These are phyloP conservation scores for Acephala macrosclerotiorum DNA, from an alignment of 2,329 filamentous ascomycete species.

Conservation along the genomic window DNA sequence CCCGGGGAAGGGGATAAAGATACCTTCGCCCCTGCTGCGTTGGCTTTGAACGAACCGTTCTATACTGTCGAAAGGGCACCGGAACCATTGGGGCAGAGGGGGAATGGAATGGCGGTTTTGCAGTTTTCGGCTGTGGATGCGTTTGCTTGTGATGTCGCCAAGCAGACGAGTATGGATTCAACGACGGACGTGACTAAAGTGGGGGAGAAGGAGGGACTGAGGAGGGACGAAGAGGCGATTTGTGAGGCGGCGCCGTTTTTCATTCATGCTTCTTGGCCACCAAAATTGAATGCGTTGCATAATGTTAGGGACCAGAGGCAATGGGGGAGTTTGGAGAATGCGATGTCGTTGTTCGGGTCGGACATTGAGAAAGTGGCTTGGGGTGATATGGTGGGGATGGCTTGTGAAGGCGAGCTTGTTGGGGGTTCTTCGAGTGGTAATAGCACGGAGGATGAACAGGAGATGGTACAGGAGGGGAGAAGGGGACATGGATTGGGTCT, in stretches of 20 bases:
- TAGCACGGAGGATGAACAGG: neutral
- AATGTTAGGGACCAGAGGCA: constrained; percentile 23
- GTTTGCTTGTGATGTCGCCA: constrained; percentile 1
- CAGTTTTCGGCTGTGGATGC: constrained; percentile 27
- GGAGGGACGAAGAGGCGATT: neutral
- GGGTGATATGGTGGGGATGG: constrained; percentile 35
- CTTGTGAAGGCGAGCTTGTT: constrained; percentile 24
- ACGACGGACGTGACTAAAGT: neutral
- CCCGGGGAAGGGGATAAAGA: constrained; percentile 59
- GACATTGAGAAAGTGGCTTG: constrained; percentile 33
- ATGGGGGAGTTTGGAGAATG: constrained; percentile 27
- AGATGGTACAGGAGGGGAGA: neutral
- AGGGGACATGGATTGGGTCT: neutral
- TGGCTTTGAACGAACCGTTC: constrained; percentile 48
- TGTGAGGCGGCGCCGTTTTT: constrained; percentile 25
- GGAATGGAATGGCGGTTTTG: constrained; percentile 25
- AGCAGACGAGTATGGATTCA: neutral
- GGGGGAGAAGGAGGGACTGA: neutral
- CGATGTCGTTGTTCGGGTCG: constrained; percentile 18
- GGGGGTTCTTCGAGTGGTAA: neutral
- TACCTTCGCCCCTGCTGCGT: constrained; percentile 55
- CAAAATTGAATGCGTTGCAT: constrained; percentile 31
- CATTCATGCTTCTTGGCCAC: constrained; percentile 33
- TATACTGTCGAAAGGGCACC: constrained; percentile 41
- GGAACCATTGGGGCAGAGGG: constrained; percentile 15